Conservation (phyloP, 768 basidiomycete genomes). For the Punctularia strigosozonata region DNA sequence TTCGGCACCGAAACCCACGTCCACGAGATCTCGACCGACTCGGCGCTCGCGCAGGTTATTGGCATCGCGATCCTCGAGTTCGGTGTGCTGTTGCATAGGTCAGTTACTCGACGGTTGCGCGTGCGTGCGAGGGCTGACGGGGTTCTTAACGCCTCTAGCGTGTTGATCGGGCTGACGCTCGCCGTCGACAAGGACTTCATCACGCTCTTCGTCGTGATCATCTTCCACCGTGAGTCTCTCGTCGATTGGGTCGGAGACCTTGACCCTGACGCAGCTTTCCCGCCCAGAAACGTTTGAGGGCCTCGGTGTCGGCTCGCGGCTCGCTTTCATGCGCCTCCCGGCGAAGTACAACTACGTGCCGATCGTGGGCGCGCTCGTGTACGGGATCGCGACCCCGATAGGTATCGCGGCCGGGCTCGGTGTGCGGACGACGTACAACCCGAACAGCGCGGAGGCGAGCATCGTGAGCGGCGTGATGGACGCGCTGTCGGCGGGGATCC, state of each 20-base stretch:
- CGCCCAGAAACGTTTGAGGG: slow-evolving; percentile 83
- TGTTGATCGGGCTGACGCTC: slow-evolving; percentile 83
- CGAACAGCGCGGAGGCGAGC: slow-evolving; percentile 57
- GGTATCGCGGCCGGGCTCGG: slow-evolving; percentile 83
- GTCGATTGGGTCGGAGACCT: not conserved
- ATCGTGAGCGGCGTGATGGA: slow-evolving; percentile 84
- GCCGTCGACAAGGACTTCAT: slow-evolving; percentile 81
- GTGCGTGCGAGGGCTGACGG: too few relatives aligned
- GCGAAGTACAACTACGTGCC: slow-evolving; percentile 44
- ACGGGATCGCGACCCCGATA: slow-evolving; percentile 73
- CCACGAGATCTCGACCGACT: slow-evolving; percentile 23
- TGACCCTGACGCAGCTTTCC: not conserved
- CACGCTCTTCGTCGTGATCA: slow-evolving; percentile 76
- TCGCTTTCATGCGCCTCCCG: slow-evolving; percentile 65
- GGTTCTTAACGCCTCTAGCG: slow-evolving; percentile 23
- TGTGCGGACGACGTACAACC: slow-evolving; percentile 69
- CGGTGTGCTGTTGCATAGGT: slow-evolving; percentile 83
- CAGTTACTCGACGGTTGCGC: not conserved
- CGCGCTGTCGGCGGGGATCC: slow-evolving; percentile 74
- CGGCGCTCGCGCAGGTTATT: slow-evolving; percentile 57
- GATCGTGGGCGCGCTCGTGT: slow-evolving; percentile 46
- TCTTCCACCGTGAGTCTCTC: slow-evolving; percentile 75
- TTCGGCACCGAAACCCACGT: too few relatives aligned
- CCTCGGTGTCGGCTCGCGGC: slow-evolving; percentile 81
- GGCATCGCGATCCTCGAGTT: slow-evolving; percentile 91